Base-by-base conservation (phyloP, 2,329 filamentous ascomycete genomes). In the Davidsoniella virescens region DNA sequence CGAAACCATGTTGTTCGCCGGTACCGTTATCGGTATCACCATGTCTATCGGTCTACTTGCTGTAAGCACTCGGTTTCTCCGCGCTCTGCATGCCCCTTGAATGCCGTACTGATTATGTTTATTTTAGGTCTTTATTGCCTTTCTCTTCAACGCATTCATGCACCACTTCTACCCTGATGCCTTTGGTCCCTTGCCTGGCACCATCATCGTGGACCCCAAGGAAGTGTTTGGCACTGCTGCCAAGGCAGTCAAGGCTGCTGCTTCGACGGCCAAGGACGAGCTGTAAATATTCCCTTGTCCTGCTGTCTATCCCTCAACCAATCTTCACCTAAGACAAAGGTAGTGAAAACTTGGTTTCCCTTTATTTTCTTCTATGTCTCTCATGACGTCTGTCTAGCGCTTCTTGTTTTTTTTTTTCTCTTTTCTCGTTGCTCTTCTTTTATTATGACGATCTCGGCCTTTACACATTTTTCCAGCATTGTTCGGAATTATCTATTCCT, bases 31-130 rank as follows among this genome's bases (percentile, higher is more conserved):
- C 36, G 66, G 70, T 23, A 79, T 82, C n/a, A 68, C 96, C 57
- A 57, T 79, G 38, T 59, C 88, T 37, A 75, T 95, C 39, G 82
- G 87, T 17, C 68, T 67, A 47, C 57, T 82, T 23, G 95, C 96
- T 90, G 87, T 95, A 73, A 59, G 79, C 69, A 33, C 26, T 33
- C 26, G 26, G 4, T 33, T 33, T 33, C 26, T 33, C 26, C 26
- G 26, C 8, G 26, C 26, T 33, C 26, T 33, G 26, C 41, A 33
- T 8, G 33, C 9, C 20, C 33, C 7, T 44, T 16, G 37, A 17
- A 6, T 33, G 26, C 7, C n/a, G 2, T 37, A 40, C 51, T 53
- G 45, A 52, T 41, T 1, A 38, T 20, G 41, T 14, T 12, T 29
- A 25, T 16, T 49, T 20, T 23, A 54, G 50, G 41, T 54, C 37